Conservation (phyloP, 2,329 filamentous ascomycete species). For the Monosporascus sp. region DNA sequence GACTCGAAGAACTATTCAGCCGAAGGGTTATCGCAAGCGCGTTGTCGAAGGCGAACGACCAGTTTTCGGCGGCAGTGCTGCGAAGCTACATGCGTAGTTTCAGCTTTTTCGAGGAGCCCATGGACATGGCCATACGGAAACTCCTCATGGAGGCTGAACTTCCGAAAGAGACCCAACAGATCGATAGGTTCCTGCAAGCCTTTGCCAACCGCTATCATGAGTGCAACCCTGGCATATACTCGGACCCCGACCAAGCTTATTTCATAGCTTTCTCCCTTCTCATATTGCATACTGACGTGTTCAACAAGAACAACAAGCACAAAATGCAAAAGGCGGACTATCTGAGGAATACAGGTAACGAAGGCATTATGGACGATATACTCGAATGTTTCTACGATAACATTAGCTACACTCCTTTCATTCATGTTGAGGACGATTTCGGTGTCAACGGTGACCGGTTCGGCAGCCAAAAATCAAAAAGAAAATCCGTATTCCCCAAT, state of each 20-base stretch:
- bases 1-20: constrained; percentile 74
- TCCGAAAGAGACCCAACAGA: constrained; percentile 96
- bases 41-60: constrained; percentile 78
- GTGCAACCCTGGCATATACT: constrained; percentile 95
- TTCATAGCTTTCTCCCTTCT: constrained; percentile 96
- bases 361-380: constrained; percentile 90
- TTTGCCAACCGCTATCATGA: constrained; percentile 97
- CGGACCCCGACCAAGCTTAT: constrained; percentile 89
- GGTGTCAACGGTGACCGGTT: constrained; percentile 73
- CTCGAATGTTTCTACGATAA: constrained; percentile 98
- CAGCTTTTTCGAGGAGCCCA: constrained; percentile 90
- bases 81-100: constrained; percentile 95
- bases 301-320: constrained; percentile 99
- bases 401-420: constrained; percentile 96
- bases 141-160: constrained; percentile 94
- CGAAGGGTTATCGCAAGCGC: constrained; percentile 79
- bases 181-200: constrained; percentile 87
- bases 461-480: constrained; percentile 64
- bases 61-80: constrained; percentile 76
- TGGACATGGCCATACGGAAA: constrained; percentile 96
- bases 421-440: constrained; percentile 90
- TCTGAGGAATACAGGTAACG: constrained; percentile 86
- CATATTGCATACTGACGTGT: constrained; percentile 96
- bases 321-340: constrained; percentile 98
- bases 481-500: constrained; percentile 63